Conservation (phyloP, 192 early-diverging fungal genomes). For the Pilobolus umbonatus region DNA sequence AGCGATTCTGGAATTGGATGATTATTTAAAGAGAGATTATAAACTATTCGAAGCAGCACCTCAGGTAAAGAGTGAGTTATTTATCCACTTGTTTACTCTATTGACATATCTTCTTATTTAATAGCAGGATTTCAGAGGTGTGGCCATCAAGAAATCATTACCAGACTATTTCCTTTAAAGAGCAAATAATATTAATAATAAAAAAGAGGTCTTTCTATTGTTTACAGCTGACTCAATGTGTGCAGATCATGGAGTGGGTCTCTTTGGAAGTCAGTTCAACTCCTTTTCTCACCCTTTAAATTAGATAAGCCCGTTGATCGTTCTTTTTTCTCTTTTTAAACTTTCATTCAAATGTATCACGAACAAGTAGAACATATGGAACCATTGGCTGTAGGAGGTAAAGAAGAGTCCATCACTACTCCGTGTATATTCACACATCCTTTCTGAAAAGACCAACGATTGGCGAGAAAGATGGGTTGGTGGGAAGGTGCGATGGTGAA, state of each 20-base stretch:
- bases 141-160: conserved; percentile 78
- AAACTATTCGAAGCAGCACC: conserved; percentile 93
- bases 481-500: conserved; percentile 27
- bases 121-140: conserved; percentile 69
- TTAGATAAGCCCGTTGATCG: too few species aligned
- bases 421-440: background rate
- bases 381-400: conserved; percentile 30
- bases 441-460: conserved; percentile 19
- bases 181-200: too few species aligned
- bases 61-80: conserved; percentile 48
- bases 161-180: conserved; percentile 92
- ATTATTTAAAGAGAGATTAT: conserved; percentile 81
- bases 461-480: conserved; percentile 25
- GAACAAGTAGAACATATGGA: conserved; percentile 20
- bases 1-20: conserved; percentile 91
- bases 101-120: background rate
- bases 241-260: too few species aligned
- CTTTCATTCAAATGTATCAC: too few species aligned
- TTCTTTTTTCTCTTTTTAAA: too few species aligned
- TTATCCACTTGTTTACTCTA: background rate
- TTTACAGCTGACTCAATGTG: too few species aligned
- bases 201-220: too few species aligned
- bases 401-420: too few species aligned
- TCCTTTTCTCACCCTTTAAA: too few species aligned
- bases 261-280: too few species aligned